phyloP scores from a whole-genome alignment of 2,329 filamentous ascomycete species.

The Didymella glomerata region DNA sequence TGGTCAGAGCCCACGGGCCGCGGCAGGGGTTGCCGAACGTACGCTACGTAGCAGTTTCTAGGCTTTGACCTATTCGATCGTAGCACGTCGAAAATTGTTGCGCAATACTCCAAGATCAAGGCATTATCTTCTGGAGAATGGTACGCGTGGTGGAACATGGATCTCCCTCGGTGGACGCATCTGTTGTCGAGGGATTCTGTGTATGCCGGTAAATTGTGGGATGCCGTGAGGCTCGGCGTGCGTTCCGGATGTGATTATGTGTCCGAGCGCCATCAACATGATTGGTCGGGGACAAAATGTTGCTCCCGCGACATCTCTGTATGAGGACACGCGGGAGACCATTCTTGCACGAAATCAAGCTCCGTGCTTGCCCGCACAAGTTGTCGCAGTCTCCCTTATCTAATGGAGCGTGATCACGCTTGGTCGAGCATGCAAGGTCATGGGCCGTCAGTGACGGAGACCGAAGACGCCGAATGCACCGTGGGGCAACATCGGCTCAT shows the following conservation, averaged over 20 bases:
- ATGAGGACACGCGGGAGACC: conserved; percentile 1
- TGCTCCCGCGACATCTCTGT: conserved; percentile 7
- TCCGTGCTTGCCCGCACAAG: conserved; percentile 5
- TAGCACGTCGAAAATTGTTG: not conserved
- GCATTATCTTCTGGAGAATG: not conserved
- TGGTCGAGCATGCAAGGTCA: not conserved
- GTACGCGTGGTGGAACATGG: not conserved
- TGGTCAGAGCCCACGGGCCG: conserved; percentile 15
- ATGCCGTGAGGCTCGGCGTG: conserved; percentile 9
- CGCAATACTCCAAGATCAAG: not conserved
- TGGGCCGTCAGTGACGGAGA: not conserved
- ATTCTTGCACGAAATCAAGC: not conserved
- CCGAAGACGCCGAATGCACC: not conserved
- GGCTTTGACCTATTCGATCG: not conserved
- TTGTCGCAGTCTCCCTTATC: not conserved
- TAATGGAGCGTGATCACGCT: not conserved
- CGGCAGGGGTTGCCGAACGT: conserved; percentile 3
- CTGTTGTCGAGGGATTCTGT: not conserved
- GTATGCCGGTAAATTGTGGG: conserved; percentile 6
- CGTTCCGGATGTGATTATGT: conserved; percentile 9
- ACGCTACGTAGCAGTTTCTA: not conserved
- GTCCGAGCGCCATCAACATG: conserved; percentile 5
- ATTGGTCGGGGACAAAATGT: conserved; percentile 15
- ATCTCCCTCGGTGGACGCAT: not conserved
- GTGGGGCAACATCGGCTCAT: not conserved